phyloP scores from a whole-genome alignment of 495 filamentous ascomycete genomes.

The Echria macrotheca region DNA sequence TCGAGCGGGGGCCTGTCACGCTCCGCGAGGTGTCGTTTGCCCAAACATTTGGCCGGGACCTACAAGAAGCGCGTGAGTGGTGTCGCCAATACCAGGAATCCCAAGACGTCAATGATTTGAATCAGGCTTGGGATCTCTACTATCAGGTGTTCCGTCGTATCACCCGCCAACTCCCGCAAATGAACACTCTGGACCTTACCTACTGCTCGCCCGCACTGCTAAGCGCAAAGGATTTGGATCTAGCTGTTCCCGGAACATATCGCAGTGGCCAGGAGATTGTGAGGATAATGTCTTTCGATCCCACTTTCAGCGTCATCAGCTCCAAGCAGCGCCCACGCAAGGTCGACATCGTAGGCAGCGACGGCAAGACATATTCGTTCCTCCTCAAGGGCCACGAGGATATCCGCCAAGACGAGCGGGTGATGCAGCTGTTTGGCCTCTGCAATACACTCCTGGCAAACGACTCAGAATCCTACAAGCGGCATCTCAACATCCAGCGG shows the following conservation, averaged over 20 bases:
- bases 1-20: slow-evolving; percentile 85
- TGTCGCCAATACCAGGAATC: slow-evolving; percentile 85
- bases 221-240: slow-evolving; percentile 71
- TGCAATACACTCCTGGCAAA: slow-evolving; percentile 89
- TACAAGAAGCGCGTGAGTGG: slow-evolving; percentile 91
- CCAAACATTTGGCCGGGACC: slow-evolving; percentile 93
- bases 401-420: slow-evolving; percentile 95
- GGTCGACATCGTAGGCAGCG: slow-evolving; percentile 80
- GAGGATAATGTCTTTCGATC: slow-evolving; percentile 82
- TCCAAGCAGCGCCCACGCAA: slow-evolving; percentile 95
- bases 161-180: slow-evolving; percentile 82
- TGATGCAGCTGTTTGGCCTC: slow-evolving; percentile 97
- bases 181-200: slow-evolving; percentile 87
- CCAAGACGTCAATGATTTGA: slow-evolving; percentile 85
- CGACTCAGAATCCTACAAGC: slow-evolving; percentile 92
- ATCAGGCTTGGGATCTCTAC: slow-evolving; percentile 97
- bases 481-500: slow-evolving; percentile 90
- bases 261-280: slow-evolving; percentile 80
- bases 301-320: slow-evolving; percentile 82
- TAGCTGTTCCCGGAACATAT: slow-evolving; percentile 93
- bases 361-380: slow-evolving; percentile 81
- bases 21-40: slow-evolving; percentile 93
- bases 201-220: slow-evolving; percentile 94
- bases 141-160: slow-evolving; percentile 97
- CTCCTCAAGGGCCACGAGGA: slow-evolving; percentile 95